phyloP scores from a whole-genome alignment of 306 rosid genomes.

The Citrullus colocynthis region DNA sequence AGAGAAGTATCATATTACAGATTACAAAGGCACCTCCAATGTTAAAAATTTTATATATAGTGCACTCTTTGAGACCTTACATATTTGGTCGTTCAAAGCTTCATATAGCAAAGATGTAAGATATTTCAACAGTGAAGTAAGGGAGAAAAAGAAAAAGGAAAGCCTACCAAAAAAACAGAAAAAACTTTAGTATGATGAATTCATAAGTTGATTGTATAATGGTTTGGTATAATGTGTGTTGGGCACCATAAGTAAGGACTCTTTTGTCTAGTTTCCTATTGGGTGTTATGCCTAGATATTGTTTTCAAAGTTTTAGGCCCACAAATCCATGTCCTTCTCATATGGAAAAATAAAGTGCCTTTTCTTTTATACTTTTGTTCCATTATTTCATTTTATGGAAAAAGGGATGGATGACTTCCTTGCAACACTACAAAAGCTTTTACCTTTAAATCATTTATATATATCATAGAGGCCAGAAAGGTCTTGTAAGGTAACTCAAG shows the following conservation, averaged over 20 bases:
- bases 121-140: no score
- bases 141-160: no score
- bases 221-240: background rate
- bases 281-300: background rate
- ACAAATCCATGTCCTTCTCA: constrained; percentile 1
- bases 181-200: background rate
- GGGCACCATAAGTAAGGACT: background rate
- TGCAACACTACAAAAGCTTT: background rate
- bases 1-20: no score
- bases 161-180: background rate
- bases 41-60: no score
- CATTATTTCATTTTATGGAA: background rate
- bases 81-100: no score
- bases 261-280: background rate
- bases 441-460: background rate
- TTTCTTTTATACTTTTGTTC: background rate
- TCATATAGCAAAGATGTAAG: no score
- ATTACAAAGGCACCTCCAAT: no score
- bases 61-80: no score
- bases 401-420: background rate
- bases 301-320: constrained; percentile 1
- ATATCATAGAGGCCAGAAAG: background rate
- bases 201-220: background rate
- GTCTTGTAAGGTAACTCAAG: background rate
- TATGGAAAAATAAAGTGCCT: background rate